Evolutionary conservation across 2,329 filamentous ascomycete genomes (phyloP).

Genomic region (Alternaria dauci): DNA sequence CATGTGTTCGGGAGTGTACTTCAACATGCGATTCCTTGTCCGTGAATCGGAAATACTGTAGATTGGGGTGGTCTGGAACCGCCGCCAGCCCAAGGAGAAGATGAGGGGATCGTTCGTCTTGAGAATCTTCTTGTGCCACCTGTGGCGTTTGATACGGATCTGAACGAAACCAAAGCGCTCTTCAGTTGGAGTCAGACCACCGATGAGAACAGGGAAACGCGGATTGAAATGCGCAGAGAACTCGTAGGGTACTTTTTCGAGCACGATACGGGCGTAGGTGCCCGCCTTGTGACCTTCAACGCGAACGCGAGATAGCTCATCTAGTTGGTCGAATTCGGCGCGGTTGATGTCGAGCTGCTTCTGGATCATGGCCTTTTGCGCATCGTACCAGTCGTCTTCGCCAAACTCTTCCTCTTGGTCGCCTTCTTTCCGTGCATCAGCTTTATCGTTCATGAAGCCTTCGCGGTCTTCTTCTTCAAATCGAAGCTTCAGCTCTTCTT

Average conservation of each 20-base stretch:
- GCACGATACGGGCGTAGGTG: conserved; percentile 89
- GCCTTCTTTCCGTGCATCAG: conserved; percentile 74
- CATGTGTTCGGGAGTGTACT: conserved; percentile 99
- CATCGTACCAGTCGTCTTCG: conserved; percentile 98
- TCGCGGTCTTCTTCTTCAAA: conserved; percentile 99
- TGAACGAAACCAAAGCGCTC: conserved; percentile 96
- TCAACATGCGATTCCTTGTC: conserved; percentile 95
- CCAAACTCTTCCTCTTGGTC: conserved; percentile 81
- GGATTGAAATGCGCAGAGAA: conserved; percentile 85
- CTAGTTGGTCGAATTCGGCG: conserved; percentile 86
- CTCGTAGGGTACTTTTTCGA: conserved; percentile 89
- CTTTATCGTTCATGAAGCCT: conserved; percentile 90
- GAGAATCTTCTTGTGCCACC: conserved; percentile 99
- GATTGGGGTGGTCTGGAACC: conserved; percentile 90
- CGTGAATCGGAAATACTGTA: conserved; percentile 96
- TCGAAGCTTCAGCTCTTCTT: conserved; percentile 91
- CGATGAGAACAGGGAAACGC: conserved; percentile 83
- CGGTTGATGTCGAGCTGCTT: conserved; percentile 98
- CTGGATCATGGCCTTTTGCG: conserved; percentile 91
- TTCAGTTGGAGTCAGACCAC: conserved; percentile 91
- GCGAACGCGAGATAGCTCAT: conserved; percentile 80
- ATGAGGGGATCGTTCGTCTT: conserved; percentile 98
- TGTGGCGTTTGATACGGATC: conserved; percentile 93
- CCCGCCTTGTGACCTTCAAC: conserved; percentile 93
- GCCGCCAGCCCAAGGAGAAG: conserved; percentile 93